Evolutionary conservation across 176 grass and related monocot genomes (phyloP), one percentile per base, ranked within the genome.

Genomic region (Carex kokanica): DNA sequence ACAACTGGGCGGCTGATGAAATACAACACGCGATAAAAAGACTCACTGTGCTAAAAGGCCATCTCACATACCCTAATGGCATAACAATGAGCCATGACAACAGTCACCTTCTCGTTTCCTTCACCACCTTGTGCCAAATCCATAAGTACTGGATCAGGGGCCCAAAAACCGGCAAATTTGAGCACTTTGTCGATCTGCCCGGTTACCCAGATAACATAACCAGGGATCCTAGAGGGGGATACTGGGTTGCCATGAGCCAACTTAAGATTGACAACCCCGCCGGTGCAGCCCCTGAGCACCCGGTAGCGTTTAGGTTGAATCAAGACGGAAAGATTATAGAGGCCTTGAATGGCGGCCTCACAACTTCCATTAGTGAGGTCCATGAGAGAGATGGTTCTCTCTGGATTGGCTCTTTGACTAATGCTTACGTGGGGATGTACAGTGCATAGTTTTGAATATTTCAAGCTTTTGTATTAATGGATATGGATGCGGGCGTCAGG

Each of bases 201-300:
- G 92, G 95, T 2, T 98, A 95, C 84, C 95, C 95, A 0, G 95
- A 98, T 81, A 98, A 94, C 86, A 86, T 98, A 53, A 90, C 87
- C 70, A 87, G 64, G 23, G 86, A 51, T 51, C 56, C 72, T 13
- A 9, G 8, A n/a, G 92, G 79, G 5, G 90, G 83, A 0, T 98
- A 91, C 74, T 98, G 95, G 95, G 88, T 95, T 5, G 95, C 87
- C 8, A 77, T 98, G 2, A 94, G 86, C 86, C 61, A 82, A 2
- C 86, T 91, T 25, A 98, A 88, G 88, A 18, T 83, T 25, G 84
- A 62, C 13, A 8, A 86, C 23, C 18, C 40, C 1, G 78, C 49
- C 1, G 73, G 75, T 6, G 53, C 52, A 2, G 68, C 70, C 47
- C 12, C 74, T 0, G 49, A 82, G 2, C 88, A 93, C 14, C 79